phyloP scores from a whole-genome alignment of 2,329 filamentous ascomycete species.

The Nothophoma quercina region DNA sequence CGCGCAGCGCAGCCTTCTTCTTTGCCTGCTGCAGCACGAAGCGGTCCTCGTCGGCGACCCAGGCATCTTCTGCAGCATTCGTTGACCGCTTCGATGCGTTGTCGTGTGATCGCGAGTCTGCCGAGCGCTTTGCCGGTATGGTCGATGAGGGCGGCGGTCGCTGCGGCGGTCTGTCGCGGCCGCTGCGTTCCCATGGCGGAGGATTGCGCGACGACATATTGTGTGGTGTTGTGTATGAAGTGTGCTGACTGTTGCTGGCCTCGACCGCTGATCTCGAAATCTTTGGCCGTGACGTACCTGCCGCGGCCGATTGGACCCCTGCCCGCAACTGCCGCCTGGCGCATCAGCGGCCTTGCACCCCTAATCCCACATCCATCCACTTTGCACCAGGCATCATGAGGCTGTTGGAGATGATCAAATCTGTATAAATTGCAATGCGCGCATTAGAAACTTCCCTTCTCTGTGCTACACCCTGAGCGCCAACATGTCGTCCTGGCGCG shows the following conservation, averaged over 20 bases:
- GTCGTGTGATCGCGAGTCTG: slow-evolving; percentile 52
- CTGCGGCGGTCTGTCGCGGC: slow-evolving; percentile 28
- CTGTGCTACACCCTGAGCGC: neutral
- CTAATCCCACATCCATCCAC: neutral
- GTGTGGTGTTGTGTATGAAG: neutral
- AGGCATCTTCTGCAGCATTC: slow-evolving; percentile 63
- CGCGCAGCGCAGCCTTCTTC: slow-evolving; percentile 95
- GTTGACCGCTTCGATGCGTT: slow-evolving; percentile 51
- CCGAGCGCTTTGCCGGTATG: slow-evolving; percentile 53
- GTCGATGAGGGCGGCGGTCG: slow-evolving; percentile 40
- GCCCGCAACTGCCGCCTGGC: slow-evolving; percentile 5
- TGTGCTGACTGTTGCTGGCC: neutral
- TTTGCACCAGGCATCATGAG: neutral
- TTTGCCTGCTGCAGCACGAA: slow-evolving; percentile 97
- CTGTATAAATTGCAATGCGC: neutral
- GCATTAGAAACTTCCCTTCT: neutral
- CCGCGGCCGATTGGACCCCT: slow-evolving; percentile 3
- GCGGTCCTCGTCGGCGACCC: slow-evolving; percentile 92
- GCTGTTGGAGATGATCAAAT: neutral
- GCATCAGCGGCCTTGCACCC: slow-evolving; percentile 21
- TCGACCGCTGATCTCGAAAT: slow-evolving; percentile 15
- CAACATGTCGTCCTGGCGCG: slow-evolving; percentile 46
- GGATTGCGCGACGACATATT: slow-evolving; percentile 45
- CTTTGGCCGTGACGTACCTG: slow-evolving; percentile 32
- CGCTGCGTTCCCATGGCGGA: slow-evolving; percentile 43